phyloP scores from a whole-genome alignment of 768 basidiomycete genomes.

The Mycena galopus region DNA sequence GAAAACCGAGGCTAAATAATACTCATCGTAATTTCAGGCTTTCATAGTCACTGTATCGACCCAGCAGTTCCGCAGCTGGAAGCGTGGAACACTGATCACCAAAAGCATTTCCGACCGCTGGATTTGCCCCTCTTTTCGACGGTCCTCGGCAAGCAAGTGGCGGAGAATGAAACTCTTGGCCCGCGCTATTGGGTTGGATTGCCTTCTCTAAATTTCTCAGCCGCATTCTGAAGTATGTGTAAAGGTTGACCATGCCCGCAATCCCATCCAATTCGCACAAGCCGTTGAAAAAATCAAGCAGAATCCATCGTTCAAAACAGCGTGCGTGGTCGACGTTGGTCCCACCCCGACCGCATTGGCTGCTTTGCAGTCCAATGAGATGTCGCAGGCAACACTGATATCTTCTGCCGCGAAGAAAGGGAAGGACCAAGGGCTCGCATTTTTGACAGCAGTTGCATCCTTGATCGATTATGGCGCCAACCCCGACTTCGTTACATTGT shows the following conservation, averaged over 20 bases:
- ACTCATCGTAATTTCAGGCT: constrained; percentile 39
- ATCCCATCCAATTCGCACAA: constrained; percentile 44
- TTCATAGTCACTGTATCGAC: constrained; percentile 51
- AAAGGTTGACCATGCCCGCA: constrained; percentile 50
- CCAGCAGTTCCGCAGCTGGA: constrained; percentile 40
- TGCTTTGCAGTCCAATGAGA: too few relatives aligned
- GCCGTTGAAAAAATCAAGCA: too few relatives aligned
- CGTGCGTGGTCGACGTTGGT: too few relatives aligned
- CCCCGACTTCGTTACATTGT: constrained; percentile 43
- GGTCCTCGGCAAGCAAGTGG: constrained; percentile 43
- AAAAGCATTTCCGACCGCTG: constrained; percentile 33
- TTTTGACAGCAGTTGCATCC: constrained; percentile 42
- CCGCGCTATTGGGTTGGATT: constrained; percentile 48
- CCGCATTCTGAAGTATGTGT: constrained; percentile 3
- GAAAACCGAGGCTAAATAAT: background rate
- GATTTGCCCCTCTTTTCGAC: constrained; percentile 49
- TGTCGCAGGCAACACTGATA: too few relatives aligned
- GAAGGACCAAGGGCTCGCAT: too few relatives aligned
- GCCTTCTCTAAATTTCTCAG: background rate
- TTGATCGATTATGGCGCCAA: constrained; percentile 46
- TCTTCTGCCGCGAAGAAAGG: too few relatives aligned
- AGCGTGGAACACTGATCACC: too few relatives aligned
- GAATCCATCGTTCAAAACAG: too few relatives aligned
- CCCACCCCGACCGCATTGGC: too few relatives aligned
- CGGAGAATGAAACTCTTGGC: constrained; percentile 38